Conservation (phyloP, 768 basidiomycete species). For the Dacryopinax spathularia region DNA sequence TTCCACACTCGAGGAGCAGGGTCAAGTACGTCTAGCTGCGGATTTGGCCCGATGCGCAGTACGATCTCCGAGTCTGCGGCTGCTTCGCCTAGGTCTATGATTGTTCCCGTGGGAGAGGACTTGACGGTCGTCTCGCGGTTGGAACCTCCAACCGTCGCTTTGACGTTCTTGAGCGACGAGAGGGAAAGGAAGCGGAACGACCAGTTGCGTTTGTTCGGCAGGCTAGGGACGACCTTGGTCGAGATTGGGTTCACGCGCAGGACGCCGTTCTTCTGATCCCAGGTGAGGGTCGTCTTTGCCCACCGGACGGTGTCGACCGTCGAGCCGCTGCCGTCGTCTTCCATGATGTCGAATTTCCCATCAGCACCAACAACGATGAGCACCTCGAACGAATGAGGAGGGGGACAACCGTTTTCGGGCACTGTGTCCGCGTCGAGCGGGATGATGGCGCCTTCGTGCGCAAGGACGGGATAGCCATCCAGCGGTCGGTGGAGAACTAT, state of each 20-base stretch:
- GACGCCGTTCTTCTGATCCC: not conserved
- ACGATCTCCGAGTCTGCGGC: not conserved
- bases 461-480: constrained; percentile 12
- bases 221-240: not conserved
- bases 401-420: constrained; percentile 4
- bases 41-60: constrained; percentile 7
- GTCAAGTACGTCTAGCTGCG: constrained; percentile 8
- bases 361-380: constrained; percentile 3
- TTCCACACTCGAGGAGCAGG: constrained; percentile 7
- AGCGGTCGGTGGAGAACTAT: constrained; percentile 10
- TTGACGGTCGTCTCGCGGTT: not conserved
- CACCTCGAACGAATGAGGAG: not conserved
- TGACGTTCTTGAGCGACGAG: not conserved
- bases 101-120: not conserved
- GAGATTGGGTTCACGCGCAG: not conserved
- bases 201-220: not conserved
- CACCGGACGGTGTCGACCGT: constrained; percentile 5
- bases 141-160: constrained; percentile 6
- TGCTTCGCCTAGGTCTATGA: not conserved
- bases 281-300: constrained; percentile 8
- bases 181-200: not conserved
- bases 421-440: constrained; percentile 9
- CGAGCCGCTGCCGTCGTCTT: constrained; percentile 1
- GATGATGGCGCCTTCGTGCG: constrained; percentile 13
- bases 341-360: constrained; percentile 4